Evolutionary conservation across 306 rosid species (phyloP), one percentile per base, ranked within the genome.

Genomic region (Fagus sylvatica): DNA sequence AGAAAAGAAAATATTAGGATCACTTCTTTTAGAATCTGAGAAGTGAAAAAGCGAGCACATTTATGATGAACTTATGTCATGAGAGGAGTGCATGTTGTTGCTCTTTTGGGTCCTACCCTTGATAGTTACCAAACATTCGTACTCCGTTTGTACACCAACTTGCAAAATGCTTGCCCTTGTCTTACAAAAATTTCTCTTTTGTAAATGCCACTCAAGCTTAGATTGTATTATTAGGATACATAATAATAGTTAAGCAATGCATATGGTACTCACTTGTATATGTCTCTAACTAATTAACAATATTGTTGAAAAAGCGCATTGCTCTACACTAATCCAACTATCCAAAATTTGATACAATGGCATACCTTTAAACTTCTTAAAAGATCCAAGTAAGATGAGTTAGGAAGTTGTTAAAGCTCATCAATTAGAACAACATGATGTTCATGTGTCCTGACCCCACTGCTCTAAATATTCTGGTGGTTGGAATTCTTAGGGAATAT

Each of bases 51-150:
- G 82, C 41, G 66, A 78, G 85, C 93, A 90, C 91, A 85, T 90
- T 94, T 94, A 83, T 76, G 81, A 84, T 69, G 83, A 74, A 61
- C 72, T 60, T 69, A 79, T 0, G 39, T 43, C 81, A 69, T 83
- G 88, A 87, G 77, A 77, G 79, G 80, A 87, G 76, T 79, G 82
- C 86, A 85, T 86, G 91, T 82, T 87, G 51, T 22, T 73, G 48
- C 80, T 53, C 69, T 72, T 66, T 82, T 74, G 88, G 86, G 73
- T 77, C 87, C 81, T 83, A 60, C 72, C 59, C 71, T 68, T 80
- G 85, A 84, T 72, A 81, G 83, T 83, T 71, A 86, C 83, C 78
- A 3, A 28, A 74, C 89, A 70, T 68, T 86, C 69, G 83, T 83
- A 87, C 87, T 79, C 53, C 46, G 0, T 74, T 42, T 84, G 84